Conservation (phyloP, 202 grass and related monocot genomes). For the Eragrostis tef region DNA sequence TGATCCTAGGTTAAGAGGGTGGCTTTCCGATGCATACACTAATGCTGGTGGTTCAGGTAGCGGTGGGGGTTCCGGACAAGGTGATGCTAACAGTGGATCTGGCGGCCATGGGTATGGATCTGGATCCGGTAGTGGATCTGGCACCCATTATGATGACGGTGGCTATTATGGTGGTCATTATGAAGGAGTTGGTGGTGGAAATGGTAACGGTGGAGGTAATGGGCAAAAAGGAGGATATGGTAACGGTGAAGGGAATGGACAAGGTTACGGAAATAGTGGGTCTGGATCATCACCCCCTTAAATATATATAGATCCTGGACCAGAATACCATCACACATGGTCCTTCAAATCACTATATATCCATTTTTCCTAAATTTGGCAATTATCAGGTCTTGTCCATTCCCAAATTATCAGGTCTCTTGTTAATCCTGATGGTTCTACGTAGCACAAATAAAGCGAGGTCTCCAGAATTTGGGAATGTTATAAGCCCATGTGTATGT, state of each 20-base stretch:
- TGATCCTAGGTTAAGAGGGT: neutral
- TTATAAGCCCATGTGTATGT: too few species aligned
- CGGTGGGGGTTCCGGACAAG: neutral
- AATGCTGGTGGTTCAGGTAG: neutral
- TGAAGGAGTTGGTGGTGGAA: neutral
- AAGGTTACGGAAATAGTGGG: neutral
- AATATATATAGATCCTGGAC: too few species aligned
- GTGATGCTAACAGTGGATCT: neutral
- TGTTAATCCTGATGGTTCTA: too few species aligned
- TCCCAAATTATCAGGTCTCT: too few species aligned
- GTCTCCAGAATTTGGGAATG: too few species aligned
- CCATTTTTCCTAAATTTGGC: too few species aligned
- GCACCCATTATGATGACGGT: neutral
- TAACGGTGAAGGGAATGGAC: constrained; percentile 4
- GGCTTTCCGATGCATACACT: neutral
- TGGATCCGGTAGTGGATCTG: constrained; percentile 13
- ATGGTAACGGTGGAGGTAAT: constrained; percentile 8
- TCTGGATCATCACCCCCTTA: too few species aligned
- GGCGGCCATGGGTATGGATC: constrained; percentile 11
- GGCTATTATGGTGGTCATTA: constrained; percentile 9
- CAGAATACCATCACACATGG: too few species aligned
- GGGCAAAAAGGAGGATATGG: constrained; percentile 20
- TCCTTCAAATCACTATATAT: too few species aligned
- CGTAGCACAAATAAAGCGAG: too few species aligned
- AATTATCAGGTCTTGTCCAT: too few species aligned